These are phyloP conservation scores for Colletotrichum tanaceti DNA, from an alignment of 2,329 filamentous ascomycete genomes.

Conservation along the genomic window DNA sequence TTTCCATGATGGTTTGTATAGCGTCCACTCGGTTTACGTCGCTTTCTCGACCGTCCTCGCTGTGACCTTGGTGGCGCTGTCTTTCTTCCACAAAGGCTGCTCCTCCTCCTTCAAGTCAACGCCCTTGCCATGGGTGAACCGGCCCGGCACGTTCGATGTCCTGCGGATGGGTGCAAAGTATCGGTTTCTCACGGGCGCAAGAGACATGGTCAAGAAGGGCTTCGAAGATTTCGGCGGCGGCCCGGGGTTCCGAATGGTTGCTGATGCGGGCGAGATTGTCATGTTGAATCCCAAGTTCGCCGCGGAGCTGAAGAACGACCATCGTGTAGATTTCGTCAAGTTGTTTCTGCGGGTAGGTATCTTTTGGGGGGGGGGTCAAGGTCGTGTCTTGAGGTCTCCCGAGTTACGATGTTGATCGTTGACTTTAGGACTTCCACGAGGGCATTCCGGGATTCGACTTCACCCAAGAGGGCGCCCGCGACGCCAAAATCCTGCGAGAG, in stretches of 20 bases:
- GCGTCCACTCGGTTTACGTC: not conserved
- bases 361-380: too few relatives aligned
- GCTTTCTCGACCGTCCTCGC: not conserved
- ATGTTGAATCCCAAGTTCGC: constrained; percentile 25
- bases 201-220: constrained; percentile 1
- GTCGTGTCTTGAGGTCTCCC: too few relatives aligned
- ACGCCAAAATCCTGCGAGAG: constrained; percentile 19
- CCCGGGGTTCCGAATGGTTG: constrained; percentile 21
- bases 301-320: constrained; percentile 20
- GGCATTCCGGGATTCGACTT: constrained; percentile 20
- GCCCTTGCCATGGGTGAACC: constrained; percentile 19
- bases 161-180: constrained; percentile 23
- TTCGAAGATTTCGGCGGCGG: not conserved
- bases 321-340: constrained; percentile 16
- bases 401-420: not conserved
- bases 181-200: constrained; percentile 14
- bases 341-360: constrained; percentile 15
- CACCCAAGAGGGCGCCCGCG: constrained; percentile 23
- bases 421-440: constrained; percentile 19
- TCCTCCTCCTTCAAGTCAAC: not conserved
- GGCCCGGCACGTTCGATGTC: constrained; percentile 1
- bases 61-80: not conserved
- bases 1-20: not conserved
- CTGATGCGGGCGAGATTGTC: constrained; percentile 21
- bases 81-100: not conserved